Conservation (phyloP, 2,329 filamentous ascomycete genomes). For the Colletotrichum theobromicola region DNA sequence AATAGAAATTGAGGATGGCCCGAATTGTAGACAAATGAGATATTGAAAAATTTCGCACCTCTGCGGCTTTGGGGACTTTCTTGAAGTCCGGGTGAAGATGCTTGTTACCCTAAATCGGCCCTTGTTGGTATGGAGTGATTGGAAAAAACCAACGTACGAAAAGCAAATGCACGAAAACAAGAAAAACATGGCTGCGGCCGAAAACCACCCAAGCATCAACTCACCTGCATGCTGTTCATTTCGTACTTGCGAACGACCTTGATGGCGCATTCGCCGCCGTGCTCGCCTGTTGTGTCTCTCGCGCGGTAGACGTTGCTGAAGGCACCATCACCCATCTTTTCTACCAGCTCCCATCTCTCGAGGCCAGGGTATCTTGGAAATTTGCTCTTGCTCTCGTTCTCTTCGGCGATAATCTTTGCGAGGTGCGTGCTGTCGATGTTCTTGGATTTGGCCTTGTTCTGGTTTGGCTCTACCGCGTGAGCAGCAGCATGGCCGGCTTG, state of each 20-base stretch:
- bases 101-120: constrained; percentile 76
- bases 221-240: constrained; percentile 98
- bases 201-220: constrained; percentile 44
- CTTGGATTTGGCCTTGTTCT: constrained; percentile 48
- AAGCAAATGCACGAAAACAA: constrained; percentile 27
- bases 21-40: constrained; percentile 34
- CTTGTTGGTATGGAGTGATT: constrained; percentile 55
- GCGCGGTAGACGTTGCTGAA: constrained; percentile 99
- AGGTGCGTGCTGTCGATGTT: constrained; percentile 70
- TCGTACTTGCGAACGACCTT: constrained; percentile 99
- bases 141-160: constrained; percentile 25
- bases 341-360: constrained; percentile 83
- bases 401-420: constrained; percentile 87
- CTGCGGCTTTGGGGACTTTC: constrained; percentile 92
- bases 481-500: constrained; percentile 71
- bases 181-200: constrained; percentile 24
- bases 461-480: constrained; percentile 65
- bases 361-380: constrained; percentile 83
- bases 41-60: constrained; percentile 75
- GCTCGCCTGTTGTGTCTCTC: constrained; percentile 71
- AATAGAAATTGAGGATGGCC: constrained; percentile 30
- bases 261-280: constrained; percentile 84
- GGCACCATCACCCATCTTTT: constrained; percentile 99
- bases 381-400: constrained; percentile 84
- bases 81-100: constrained; percentile 97